Percentiles rank a stretch among this genome's conserved stretches.
Evolutionary conservation across 441 rosid species (phyloP).

Genomic region (Gossypium davidsonii): DNA sequence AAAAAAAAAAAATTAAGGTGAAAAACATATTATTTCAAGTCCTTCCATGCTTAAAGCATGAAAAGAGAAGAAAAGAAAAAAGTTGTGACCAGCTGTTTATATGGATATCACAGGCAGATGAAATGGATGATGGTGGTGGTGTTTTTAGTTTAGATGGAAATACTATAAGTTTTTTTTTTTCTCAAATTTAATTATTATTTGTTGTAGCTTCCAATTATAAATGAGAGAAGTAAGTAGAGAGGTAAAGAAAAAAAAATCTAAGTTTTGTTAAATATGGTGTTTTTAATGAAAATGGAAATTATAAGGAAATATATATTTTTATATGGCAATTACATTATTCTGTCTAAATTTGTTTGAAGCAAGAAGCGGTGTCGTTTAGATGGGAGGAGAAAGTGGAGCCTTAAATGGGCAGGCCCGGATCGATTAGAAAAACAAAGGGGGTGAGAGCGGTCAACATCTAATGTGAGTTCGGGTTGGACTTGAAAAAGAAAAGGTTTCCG

Average conservation of each 20-base stretch:
- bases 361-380: constrained; percentile 4
- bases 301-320: neutral
- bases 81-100: constrained; percentile 13
- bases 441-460: constrained; percentile 43
- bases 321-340: too few relatives aligned
- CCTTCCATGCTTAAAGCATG: constrained; percentile 18
- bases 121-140: neutral
- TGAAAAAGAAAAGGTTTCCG: too few relatives aligned
- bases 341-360: neutral
- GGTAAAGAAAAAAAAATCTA: too few relatives aligned
- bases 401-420: neutral
- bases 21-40: neutral
- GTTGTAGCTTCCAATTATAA: constrained; percentile 4
- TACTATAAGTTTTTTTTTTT: neutral
- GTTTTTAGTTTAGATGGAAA: neutral
- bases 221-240: neutral
- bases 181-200: neutral
- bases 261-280: too few relatives aligned
- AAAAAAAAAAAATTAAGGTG: constrained; percentile 1
- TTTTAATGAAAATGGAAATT: neutral
- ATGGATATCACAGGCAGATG: constrained; percentile 12
- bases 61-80: neutral
- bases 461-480: neutral
- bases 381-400: constrained; percentile 27
- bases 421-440: neutral